Percentiles rank a stretch among this genome's conserved stretches.
phyloP scores from a whole-genome alignment of 768 basidiomycete genomes.

The Suillus subaureus region DNA sequence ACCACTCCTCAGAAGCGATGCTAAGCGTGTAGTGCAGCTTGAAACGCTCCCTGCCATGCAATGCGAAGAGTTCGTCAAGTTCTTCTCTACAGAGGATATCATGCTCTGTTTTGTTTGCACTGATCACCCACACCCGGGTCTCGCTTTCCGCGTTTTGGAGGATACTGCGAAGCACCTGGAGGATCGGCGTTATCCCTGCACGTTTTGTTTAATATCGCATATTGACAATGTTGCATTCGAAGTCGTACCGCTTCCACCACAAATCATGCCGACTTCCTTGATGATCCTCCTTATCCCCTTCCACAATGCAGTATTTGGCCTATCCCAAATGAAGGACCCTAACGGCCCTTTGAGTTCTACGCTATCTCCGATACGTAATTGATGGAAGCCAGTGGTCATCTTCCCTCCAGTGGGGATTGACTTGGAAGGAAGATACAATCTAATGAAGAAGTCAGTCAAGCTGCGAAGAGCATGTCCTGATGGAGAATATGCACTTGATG shows the following conservation, averaged over 20 bases:
- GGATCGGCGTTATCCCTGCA: conserved; percentile 56
- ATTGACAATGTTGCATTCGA: background rate
- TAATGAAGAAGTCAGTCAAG: conserved; percentile 20
- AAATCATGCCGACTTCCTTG: conserved; percentile 53
- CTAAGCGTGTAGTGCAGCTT: conserved; percentile 48
- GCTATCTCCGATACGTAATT: conserved; percentile 49
- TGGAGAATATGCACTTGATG: conserved; percentile 44
- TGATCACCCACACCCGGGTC: conserved; percentile 49
- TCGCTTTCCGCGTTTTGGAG: conserved; percentile 42
- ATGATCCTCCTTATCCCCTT: conserved; percentile 37
- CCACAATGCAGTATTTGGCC: conserved; percentile 40
- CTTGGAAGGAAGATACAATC: conserved; percentile 45
- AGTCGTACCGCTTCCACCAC: conserved; percentile 53
- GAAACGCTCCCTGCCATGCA: conserved; percentile 35
- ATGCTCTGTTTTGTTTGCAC: conserved; percentile 46
- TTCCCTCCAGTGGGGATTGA: conserved; percentile 48
- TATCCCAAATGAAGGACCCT: conserved; percentile 57
- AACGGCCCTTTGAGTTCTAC: conserved; percentile 63
- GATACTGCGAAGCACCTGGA: conserved; percentile 54
- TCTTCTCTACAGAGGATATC: conserved; percentile 57
- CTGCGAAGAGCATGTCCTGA: background rate
- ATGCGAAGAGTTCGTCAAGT: conserved; percentile 41
- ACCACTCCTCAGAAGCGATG: conserved; percentile 38
- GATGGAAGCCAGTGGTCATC: conserved; percentile 51
- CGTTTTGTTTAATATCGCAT: background rate